Percentiles rank a stretch among this genome's conserved stretches.
Evolutionary conservation across 768 basidiomycete genomes (phyloP).

Genomic region (Russula dissimulans): DNA sequence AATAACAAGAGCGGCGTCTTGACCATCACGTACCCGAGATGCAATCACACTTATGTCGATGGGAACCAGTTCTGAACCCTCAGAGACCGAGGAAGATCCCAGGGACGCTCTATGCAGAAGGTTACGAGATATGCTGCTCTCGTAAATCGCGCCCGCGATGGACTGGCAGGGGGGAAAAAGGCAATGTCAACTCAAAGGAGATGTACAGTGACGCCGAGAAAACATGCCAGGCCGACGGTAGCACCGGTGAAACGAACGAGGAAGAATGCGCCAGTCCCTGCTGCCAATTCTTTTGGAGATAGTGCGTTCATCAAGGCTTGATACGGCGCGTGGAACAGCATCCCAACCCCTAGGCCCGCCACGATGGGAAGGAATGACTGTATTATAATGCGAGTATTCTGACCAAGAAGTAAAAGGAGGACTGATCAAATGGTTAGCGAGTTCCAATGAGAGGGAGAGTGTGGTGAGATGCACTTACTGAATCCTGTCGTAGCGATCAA

Average conservation of each 20-base stretch:
- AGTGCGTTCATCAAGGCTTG: constrained; percentile 66
- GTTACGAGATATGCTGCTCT: constrained; percentile 12
- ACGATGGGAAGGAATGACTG: constrained; percentile 58
- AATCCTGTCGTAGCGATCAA: constrained; percentile 62
- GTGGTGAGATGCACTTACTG: constrained; percentile 35
- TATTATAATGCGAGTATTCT: constrained; percentile 34
- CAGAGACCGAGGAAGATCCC: neutral
- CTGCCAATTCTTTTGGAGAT: constrained; percentile 56
- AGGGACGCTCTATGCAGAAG: neutral
- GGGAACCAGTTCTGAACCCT: neutral
- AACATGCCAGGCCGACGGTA: constrained; percentile 65
- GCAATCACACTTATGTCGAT: constrained; percentile 4
- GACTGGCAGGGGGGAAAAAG: constrained; percentile 36
- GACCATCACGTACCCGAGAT: constrained; percentile 12
- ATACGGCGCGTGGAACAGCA: constrained; percentile 81
- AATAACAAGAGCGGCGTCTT: neutral
- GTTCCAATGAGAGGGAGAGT: neutral
- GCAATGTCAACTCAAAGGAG: constrained; percentile 5
- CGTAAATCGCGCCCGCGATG: constrained; percentile 64
- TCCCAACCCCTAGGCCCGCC: constrained; percentile 69
- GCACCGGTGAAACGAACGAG: constrained; percentile 82
- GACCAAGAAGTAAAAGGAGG: constrained; percentile 54
- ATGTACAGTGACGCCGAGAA: neutral
- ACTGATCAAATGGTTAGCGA: constrained; percentile 33
- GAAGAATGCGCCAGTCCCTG: constrained; percentile 81